phyloP scores from a whole-genome alignment of 2,329 filamentous ascomycete species.

The Ophiostoma sp. region DNA sequence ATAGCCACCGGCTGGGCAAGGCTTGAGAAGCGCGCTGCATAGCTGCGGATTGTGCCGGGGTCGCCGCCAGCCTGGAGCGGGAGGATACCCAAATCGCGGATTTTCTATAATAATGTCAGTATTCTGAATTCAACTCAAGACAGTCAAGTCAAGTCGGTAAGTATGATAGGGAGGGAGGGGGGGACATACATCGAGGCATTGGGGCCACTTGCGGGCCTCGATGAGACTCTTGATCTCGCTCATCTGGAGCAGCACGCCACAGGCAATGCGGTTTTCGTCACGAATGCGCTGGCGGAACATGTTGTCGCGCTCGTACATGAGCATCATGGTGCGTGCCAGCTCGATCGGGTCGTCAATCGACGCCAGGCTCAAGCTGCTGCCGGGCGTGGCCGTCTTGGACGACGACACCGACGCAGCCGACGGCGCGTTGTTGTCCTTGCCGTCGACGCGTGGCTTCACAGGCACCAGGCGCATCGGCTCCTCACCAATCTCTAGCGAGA shows the following conservation, averaged over 20 bases:
- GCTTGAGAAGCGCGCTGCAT: conserved; percentile 73
- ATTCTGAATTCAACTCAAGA: neutral
- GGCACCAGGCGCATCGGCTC: conserved; percentile 73
- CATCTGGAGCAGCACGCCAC: conserved; percentile 54
- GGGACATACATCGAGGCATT: conserved; percentile 53
- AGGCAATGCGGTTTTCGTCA: conserved; percentile 53
- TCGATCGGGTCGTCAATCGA: conserved; percentile 57
- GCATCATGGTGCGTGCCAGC: conserved; percentile 57
- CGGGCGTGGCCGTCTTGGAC: conserved; percentile 50
- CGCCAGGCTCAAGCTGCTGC: conserved; percentile 57
- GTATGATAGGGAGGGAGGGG: neutral
- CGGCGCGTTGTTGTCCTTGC: conserved; percentile 32
- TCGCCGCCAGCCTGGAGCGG: conserved; percentile 71
- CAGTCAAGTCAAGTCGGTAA: neutral
- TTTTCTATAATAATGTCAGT: conserved; percentile 45
- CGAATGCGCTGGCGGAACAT: conserved; percentile 57
- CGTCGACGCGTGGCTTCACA: conserved; percentile 61
- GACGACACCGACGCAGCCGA: conserved; percentile 44
- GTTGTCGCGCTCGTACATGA: conserved; percentile 56
- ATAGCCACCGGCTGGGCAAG: conserved; percentile 76
- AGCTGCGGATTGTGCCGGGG: conserved; percentile 69
- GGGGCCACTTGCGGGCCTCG: conserved; percentile 51
- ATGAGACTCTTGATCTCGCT: conserved; percentile 55
- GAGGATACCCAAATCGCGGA: conserved; percentile 69
- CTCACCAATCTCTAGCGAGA: conserved; percentile 79